These are phyloP conservation scores for Zoysia pacifica DNA, from an alignment of 176 grass and related monocot genomes.

Conservation along the genomic window DNA sequence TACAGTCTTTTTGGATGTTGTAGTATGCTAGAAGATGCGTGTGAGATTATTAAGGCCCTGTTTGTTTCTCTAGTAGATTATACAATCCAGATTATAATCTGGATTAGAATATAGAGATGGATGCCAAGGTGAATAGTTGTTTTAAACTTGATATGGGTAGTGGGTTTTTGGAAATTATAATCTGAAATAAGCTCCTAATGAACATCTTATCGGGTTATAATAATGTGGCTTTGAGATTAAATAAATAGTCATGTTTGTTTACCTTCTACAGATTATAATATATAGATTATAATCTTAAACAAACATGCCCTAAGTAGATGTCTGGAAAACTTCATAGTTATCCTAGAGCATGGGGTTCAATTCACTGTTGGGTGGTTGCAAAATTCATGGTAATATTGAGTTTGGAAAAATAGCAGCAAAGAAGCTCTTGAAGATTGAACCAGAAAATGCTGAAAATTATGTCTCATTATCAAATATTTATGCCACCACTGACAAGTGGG, in stretches of 20 bases:
- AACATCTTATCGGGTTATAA: no score
- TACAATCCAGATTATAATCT: no score
- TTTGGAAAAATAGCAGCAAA: constrained; percentile 72
- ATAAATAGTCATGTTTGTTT: no score
- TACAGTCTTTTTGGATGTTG: constrained; percentile 71
- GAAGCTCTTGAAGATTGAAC: constrained; percentile 84
- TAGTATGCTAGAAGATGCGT: constrained; percentile 72
- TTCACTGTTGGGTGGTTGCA: constrained; percentile 75
- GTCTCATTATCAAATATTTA: constrained; percentile 85
- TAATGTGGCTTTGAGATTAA: no score
- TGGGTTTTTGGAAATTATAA: no score
- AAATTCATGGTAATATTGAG: constrained; percentile 60
- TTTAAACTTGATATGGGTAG: no score
- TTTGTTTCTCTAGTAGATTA: no score
- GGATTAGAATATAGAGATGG: no score
- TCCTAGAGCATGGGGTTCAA: constrained; percentile 69
- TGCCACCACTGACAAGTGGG: constrained; percentile 81
- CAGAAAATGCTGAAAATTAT: constrained; percentile 85
- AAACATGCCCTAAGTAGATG: constrained; percentile 41
- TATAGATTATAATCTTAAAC: no score
- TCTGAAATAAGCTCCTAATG: no score
- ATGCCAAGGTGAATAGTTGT: no score
- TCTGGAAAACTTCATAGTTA: constrained; percentile 52
- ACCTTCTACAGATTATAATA: no score
- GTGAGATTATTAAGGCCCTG: constrained; percentile 42